Percentiles rank a stretch among this genome's conserved stretches.
Evolutionary conservation across 306 rosid genomes (phyloP).

Genomic region (Cicer bijugum): DNA sequence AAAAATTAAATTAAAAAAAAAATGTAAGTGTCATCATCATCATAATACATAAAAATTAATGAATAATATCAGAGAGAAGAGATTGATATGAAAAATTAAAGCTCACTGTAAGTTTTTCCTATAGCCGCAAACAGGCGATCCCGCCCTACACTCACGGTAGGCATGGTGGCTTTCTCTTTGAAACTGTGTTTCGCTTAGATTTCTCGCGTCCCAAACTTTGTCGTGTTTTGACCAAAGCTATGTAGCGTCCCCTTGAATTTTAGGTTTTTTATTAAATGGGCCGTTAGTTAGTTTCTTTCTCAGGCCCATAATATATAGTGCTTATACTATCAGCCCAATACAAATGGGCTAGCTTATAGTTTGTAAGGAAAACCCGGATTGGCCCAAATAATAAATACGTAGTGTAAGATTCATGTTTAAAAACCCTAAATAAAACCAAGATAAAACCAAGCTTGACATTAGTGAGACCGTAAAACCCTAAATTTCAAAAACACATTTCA

Average conservation of each 20-base stretch:
- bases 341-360: neutral
- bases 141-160: conserved; percentile 84
- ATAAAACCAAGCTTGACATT: conserved; percentile 16
- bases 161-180: conserved; percentile 56
- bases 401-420: neutral
- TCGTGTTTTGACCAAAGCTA: too few species aligned
- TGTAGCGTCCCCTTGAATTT: too few species aligned
- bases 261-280: conserved; percentile 40
- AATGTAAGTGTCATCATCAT: neutral
- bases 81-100: neutral
- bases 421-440: conserved; percentile 35
- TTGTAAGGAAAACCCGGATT: neutral
- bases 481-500: neutral
- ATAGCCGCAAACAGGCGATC: conserved; percentile 80
- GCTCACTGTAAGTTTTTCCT: conserved; percentile 78
- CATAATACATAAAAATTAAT: neutral
- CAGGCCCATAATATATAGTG: neutral
- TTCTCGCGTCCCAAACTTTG: too few species aligned
- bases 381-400: conserved; percentile 5
- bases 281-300: neutral
- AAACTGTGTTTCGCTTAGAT: too few species aligned
- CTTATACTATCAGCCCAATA: neutral
- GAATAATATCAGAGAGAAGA: neutral
- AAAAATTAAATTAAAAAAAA: conserved; percentile 7
- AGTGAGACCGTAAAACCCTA: neutral